Conservation (phyloP, 2,329 filamentous ascomycete species). For the Arthrobotrys entomopaga region DNA sequence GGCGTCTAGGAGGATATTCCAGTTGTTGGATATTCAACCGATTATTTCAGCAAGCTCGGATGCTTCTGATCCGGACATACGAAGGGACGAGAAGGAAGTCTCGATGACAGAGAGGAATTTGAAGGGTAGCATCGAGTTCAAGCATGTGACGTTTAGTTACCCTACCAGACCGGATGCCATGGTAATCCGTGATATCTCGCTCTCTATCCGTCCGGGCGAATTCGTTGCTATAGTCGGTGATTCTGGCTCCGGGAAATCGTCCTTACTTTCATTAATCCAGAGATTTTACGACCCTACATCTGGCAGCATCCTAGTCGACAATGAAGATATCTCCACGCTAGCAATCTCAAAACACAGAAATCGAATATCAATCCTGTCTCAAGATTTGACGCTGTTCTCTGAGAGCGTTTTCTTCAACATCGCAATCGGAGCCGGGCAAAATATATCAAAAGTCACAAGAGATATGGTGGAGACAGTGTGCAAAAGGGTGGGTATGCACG, state of each 20-base stretch:
- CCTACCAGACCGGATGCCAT: constrained; percentile 70
- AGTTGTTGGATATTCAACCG: constrained; percentile 58
- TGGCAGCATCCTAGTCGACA: constrained; percentile 65
- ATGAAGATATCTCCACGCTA: constrained; percentile 64
- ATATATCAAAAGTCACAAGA: constrained; percentile 24
- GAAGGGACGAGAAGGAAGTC: constrained; percentile 60
- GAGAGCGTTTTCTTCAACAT: constrained; percentile 70
- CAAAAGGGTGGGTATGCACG: constrained; percentile 90
- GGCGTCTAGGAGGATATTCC: constrained; percentile 69
- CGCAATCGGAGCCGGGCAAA: constrained; percentile 64
- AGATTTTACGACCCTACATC: constrained; percentile 65
- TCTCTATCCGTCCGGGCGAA: constrained; percentile 70
- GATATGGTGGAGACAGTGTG: constrained; percentile 56
- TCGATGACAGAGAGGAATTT: constrained; percentile 27
- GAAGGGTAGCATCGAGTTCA: constrained; percentile 66
- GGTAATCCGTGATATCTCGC: constrained; percentile 69
- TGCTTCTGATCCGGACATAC: background rate
- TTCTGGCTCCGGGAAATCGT: constrained; percentile 75
- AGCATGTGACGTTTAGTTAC: constrained; percentile 73
- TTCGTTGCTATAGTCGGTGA: constrained; percentile 74
- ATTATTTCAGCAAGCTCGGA: constrained; percentile 52
- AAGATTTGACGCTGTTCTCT: constrained; percentile 70
- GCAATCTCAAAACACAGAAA: constrained; percentile 66
- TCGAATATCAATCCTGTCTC: constrained; percentile 69
- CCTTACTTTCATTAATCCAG: constrained; percentile 70